Evolutionary conservation across 805 yeast genomes (phyloP), one percentile per base, ranked within the genome.

Genomic region (Candida namnaoensis): DNA sequence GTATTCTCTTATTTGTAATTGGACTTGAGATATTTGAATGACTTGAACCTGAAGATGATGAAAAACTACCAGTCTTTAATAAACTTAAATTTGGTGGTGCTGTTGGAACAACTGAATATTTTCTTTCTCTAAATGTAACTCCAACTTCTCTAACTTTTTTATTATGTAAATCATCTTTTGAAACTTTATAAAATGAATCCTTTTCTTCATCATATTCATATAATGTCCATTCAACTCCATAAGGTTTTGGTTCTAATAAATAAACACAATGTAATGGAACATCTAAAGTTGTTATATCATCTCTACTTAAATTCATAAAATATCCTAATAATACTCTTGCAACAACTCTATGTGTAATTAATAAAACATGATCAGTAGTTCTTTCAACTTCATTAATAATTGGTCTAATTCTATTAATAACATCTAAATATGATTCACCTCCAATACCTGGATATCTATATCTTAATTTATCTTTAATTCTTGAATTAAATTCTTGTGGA

Each of bases 361-460:
- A 73, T 37, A 90, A 63, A 32, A 88, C 76, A 59, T 90, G 95
- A 52, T 88, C 95, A 9, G 86, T 82, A 36, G 95, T 86, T 48
- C 99, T 71, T 59, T 91, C 99, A 38, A 93, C 76, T 60, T 91
- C 99, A 11, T 88, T 88, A 47, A 91, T 91, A 15, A 91, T 76
- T 1, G 97, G 95, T 45, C 95, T 72, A 43, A 91, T 70, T 47
- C 99, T 71, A 49, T 88, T 87, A 54, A 93, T 82, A 11, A 93
- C 99, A 62, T 91, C 98, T 50, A 91, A 65, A 52, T 91, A 91
- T 0, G 95, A 85, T 61, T 91, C 99, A 14, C 99, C 99, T 7
- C 98, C 97, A 39, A 88, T 85, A 5, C 99, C 99, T 1, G 98
- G 99, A 57, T 91, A 91, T 45, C 99, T 69, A 61, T 91, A 91